These are phyloP conservation scores for Guillardia theta DNA, from an alignment of 78 protist species.

Conservation along the genomic window DNA sequence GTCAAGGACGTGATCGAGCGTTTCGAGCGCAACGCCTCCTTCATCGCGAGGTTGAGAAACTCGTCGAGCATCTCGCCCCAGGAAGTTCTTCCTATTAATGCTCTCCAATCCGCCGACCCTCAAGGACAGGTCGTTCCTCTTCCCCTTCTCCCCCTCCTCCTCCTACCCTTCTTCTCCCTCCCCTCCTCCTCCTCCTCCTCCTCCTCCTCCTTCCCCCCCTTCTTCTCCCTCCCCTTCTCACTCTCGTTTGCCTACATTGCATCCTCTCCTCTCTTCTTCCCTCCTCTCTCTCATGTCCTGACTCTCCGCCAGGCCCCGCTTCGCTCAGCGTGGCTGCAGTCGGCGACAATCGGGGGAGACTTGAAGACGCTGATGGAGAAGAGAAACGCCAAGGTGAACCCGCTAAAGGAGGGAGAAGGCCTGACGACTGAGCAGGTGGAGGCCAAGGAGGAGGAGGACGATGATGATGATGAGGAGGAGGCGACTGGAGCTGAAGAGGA, in stretches of 20 bases:
- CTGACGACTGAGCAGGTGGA: constrained; percentile 52
- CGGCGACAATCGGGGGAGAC: not conserved
- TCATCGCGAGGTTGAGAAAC: not conserved
- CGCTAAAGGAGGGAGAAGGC: too few relatives aligned
- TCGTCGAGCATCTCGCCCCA: not conserved
- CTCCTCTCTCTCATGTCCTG: not conserved
- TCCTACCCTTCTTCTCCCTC: too few relatives aligned
- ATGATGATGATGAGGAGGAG: constrained; percentile 10
- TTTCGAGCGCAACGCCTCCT: not conserved
- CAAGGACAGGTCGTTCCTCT: not conserved
- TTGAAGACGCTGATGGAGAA: constrained; percentile 57
- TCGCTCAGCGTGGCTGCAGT: not conserved
- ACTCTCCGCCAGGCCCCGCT: not conserved
- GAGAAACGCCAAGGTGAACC: too few relatives aligned
- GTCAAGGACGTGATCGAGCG: not conserved
- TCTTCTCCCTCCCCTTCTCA: too few relatives aligned
- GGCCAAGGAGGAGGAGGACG: not conserved
- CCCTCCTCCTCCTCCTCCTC: too few relatives aligned
- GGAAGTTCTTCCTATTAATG: not conserved
- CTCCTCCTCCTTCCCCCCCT: too few relatives aligned
- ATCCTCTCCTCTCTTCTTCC: not conserved
- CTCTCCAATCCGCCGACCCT: not conserved
- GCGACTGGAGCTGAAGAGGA: too few relatives aligned
- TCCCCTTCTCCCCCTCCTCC: too few relatives aligned
- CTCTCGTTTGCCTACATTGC: not conserved